Base-by-base conservation (phyloP, 148 eudicot genomes). In the Chenopodium formosanum region DNA sequence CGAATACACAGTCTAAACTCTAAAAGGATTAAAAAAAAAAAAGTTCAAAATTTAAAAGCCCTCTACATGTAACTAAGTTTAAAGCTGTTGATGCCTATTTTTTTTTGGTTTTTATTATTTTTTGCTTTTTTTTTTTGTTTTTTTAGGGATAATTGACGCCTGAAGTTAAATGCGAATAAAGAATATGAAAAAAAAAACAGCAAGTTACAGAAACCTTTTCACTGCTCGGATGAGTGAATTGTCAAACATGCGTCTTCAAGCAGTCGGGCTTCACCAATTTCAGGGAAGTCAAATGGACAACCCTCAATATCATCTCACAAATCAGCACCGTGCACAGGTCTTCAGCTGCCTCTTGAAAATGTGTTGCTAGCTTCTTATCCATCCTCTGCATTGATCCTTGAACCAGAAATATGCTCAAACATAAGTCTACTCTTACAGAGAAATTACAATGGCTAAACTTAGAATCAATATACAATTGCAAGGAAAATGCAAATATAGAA, bases 131-230 rank as follows among this genome's bases (percentile, higher is more conserved):
- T 4, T 34, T 20, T 44, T 72, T 72, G n/a, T 40, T 3, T 7
- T 37, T 70, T 70, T 70, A 1, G 16, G 60, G 19, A 4, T 0
- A 77, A 19, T 69, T 66, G 47, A 32, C 20, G 19, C 52, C 76
- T 74, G 79, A 27, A 74, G 71, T 37, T 65, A 66, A 74, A 58
- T 72, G 67, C 23, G 48, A 74, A 11, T 31, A 69, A 52, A 62
- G 86, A 47, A 75, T 56, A 62, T 22, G 63, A 79, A 68, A 40
- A 25, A 78, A 68, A 40, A 25, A 23, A 83, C 56, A 83, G 68
- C 50, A 65, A 56, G 75, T 79, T 53, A 79, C 79, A 74, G 79
- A 74, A 75, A 60, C 75, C 75, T 83, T 67, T 56, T 46, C 13
- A 22, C 65, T n/a, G 74, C 72, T 46, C 11, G 71, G 60, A 20